phyloP scores from a whole-genome alignment of 2,329 filamentous ascomycete species.

The Cercospora sp. region DNA sequence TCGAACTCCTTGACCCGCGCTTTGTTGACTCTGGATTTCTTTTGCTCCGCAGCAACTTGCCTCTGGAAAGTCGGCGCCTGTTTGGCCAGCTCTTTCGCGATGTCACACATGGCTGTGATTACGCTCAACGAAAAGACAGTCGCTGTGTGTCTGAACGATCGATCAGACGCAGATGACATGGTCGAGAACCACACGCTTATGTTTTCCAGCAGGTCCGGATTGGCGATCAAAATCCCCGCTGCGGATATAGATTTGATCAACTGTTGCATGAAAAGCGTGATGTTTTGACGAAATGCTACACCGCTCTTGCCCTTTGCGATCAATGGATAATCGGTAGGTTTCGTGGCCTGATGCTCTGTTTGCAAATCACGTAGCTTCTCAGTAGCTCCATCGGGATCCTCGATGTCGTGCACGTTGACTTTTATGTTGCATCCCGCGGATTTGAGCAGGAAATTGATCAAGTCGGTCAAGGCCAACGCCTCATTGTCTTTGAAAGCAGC shows the following conservation, averaged over 20 bases:
- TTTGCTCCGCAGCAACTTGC: slow-evolving; percentile 75
- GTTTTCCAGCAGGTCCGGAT: slow-evolving; percentile 78
- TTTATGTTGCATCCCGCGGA: slow-evolving; percentile 78
- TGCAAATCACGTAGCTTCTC: slow-evolving; percentile 81
- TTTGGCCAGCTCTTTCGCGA: slow-evolving; percentile 69
- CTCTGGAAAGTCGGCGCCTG: slow-evolving; percentile 74
- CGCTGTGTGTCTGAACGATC: slow-evolving; percentile 91
- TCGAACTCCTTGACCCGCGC: slow-evolving; percentile 73
- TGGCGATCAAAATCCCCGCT: slow-evolving; percentile 77
- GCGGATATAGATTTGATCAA: slow-evolving; percentile 78
- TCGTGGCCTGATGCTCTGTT: slow-evolving; percentile 77
- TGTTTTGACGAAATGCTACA: slow-evolving; percentile 72
- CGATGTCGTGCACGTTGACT: slow-evolving; percentile 79
- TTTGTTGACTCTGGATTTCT: slow-evolving; percentile 74
- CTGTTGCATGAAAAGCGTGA: slow-evolving; percentile 76
- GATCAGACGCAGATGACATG: slow-evolving; percentile 83
- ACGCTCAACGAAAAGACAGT: slow-evolving; percentile 82
- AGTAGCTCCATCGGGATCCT: slow-evolving; percentile 83
- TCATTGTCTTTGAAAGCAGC: slow-evolving; percentile 58
- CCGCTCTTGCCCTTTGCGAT: slow-evolving; percentile 75
- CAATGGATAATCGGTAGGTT: slow-evolving; percentile 80
- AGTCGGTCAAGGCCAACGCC: slow-evolving; percentile 56
- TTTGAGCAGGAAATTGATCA: slow-evolving; percentile 63
- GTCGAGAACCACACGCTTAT: slow-evolving; percentile 85
- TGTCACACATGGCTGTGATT: slow-evolving; percentile 72